phyloP scores from a whole-genome alignment of 2,329 filamentous ascomycete species.

The Aspergillus sp. region DNA sequence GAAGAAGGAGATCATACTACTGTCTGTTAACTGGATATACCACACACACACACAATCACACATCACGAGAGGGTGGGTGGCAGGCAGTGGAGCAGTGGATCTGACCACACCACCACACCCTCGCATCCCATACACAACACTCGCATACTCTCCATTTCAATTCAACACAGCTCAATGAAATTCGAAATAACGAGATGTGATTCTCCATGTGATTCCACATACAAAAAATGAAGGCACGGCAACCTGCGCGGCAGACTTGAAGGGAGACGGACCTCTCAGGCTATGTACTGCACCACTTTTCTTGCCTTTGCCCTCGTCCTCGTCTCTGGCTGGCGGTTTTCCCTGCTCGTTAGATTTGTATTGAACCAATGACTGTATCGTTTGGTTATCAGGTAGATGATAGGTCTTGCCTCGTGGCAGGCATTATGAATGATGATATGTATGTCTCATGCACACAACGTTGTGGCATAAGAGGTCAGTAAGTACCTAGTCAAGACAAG shows the following conservation, averaged over 20 bases:
- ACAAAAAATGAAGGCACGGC: background rate
- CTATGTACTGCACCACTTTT: too few species aligned
- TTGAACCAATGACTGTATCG: constrained; percentile 12
- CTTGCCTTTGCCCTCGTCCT: too few species aligned
- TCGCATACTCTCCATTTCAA: constrained; percentile 3
- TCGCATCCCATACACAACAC: constrained; percentile 2
- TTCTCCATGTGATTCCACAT: background rate
- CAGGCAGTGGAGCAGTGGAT: background rate
- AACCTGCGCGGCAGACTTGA: background rate
- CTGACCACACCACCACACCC: constrained; percentile 6
- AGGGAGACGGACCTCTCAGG: background rate
- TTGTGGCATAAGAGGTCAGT: constrained; percentile 11
- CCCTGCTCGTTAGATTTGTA: constrained; percentile 11
- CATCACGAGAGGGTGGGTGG: constrained; percentile 3
- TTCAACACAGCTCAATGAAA: constrained; percentile 7
- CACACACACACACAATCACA: background rate
- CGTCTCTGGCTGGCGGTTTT: too few species aligned
- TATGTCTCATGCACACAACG: constrained; percentile 15
- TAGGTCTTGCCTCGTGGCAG: constrained; percentile 8
- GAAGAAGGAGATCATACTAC: constrained; percentile 12
- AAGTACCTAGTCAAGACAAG: background rate
- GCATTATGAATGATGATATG: constrained; percentile 8
- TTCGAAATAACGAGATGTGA: background rate
- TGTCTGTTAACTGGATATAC: constrained; percentile 21
- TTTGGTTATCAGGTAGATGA: constrained; percentile 14